phyloP scores from a whole-genome alignment of 2,329 filamentous ascomycete species.

The Stemphylium beticola region DNA sequence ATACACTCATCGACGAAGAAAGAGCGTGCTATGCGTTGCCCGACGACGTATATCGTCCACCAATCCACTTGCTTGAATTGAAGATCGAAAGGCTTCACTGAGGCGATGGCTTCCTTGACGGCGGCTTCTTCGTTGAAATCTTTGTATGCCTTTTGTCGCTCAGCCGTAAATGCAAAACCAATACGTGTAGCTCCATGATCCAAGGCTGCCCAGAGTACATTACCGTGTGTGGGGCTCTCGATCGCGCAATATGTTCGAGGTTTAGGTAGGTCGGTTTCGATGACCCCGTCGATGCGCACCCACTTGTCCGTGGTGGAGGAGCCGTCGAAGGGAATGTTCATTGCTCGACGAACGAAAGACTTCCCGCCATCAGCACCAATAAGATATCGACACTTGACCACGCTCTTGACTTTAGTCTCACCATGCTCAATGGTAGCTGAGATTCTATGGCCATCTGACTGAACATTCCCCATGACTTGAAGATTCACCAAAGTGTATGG shows the following conservation, averaged over 20 bases:
- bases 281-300: constrained; percentile 60
- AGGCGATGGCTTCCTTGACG: constrained; percentile 48
- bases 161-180: constrained; percentile 59
- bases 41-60: constrained; percentile 54
- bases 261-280: constrained; percentile 59
- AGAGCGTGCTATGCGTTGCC: constrained; percentile 49
- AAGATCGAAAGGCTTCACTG: constrained; percentile 50
- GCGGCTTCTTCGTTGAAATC: constrained; percentile 47
- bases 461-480: constrained; percentile 45
- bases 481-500: constrained; percentile 50
- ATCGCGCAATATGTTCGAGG: constrained; percentile 56
- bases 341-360: constrained; percentile 56
- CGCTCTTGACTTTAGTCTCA: constrained; percentile 31
- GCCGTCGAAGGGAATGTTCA: constrained; percentile 59
- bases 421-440: constrained; percentile 39
- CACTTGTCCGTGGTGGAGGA: constrained; percentile 59
- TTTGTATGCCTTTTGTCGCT: constrained; percentile 46
- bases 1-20: constrained; percentile 52
- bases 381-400: constrained; percentile 55
- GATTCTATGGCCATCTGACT: constrained; percentile 31
- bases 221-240: constrained; percentile 60
- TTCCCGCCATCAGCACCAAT: constrained; percentile 61
- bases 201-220: constrained; percentile 61
- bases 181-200: constrained; percentile 62
- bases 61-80: constrained; percentile 51